Base-by-base conservation (phyloP, 75 land plant genomes). In the Cupressus sempervirens region DNA sequence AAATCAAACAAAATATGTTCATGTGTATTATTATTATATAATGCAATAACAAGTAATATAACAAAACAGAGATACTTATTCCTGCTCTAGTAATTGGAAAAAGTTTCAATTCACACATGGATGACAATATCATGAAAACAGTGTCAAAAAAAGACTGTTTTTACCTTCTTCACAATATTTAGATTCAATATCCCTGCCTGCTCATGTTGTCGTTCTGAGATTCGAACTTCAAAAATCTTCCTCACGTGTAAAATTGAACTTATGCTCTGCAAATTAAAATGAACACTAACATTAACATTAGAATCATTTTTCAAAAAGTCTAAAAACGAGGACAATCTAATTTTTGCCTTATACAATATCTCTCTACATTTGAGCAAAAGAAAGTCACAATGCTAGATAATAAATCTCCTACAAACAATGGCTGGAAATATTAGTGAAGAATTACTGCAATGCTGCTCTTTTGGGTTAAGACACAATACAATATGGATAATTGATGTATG, bases 191-290 rank as follows among this genome's bases (percentile, higher is more conserved):
- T 73, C 40, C 83, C 80, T 36, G 85, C 83, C 6, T 90, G 89
- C 62, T 91, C 93, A 80, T 85, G 89, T 58, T 93, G 94, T 72
- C 86, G 87, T 81, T 93, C 96, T 29, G 94, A 90, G 43, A 93
- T 86, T 62, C 95, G 93, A 80, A 95, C 92, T 91, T 96, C 97
- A 90, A 98, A 91, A 80, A 96, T 90, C 80, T 91, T 92, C 65
- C 89, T 89, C 83, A 98, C 84, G 65, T 96, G 94, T 84, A 96
- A 80, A 16, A 96, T 90, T 12, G 96, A 89, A 84, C 91, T 89
- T 62, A 98, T 80, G 89, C 95, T 94, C 99, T 98, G 90, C 85
- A 87, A 56, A 76, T 73, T 29, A 67, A 23, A n/a, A 29, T 43
- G 18, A 1, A 3, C 38, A 85, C 18, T 0, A 38, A n/a, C 58